Evolutionary conservation across 148 eudicot species (phyloP).

Genomic region (Camellia granthamiana): DNA sequence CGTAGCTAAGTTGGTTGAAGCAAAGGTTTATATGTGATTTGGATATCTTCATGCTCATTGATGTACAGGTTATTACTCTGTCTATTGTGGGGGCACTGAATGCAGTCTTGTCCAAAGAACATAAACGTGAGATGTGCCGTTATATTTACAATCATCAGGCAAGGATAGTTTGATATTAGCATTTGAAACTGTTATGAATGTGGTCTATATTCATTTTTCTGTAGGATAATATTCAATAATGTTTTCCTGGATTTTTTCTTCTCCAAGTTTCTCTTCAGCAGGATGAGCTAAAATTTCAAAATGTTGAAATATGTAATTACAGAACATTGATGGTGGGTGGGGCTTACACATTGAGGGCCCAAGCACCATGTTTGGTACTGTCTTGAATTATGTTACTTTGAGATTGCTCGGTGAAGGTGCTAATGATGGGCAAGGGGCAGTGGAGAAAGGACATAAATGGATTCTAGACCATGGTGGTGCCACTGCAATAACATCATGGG

Average conservation of each 20-base stretch:
- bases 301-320: conserved; percentile 18
- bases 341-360: conserved; percentile 97
- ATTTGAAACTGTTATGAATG: neutral
- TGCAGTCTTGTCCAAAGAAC: conserved; percentile 81
- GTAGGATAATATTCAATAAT: neutral
- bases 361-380: conserved; percentile 97
- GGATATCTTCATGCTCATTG: neutral
- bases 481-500: conserved; percentile 94
- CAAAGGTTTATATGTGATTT: conserved; percentile 10
- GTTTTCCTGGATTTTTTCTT: neutral
- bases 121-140: conserved; percentile 83
- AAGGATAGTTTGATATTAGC: conserved; percentile 23
- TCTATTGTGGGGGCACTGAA: conserved; percentile 83
- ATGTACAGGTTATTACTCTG: conserved; percentile 68
- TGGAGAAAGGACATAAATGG: conserved; percentile 88
- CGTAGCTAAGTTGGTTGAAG: conserved; percentile 12
- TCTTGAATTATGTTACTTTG: conserved; percentile 76
- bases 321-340: conserved; percentile 99
- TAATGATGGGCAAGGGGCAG: conserved; percentile 83
- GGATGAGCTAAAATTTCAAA: neutral
- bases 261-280: neutral
- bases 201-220: conserved; percentile 2
- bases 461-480: conserved; percentile 91
- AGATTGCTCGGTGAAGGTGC: conserved; percentile 93
- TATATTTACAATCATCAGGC: conserved; percentile 98